These are phyloP conservation scores for Saitozyma sp. DNA, from an alignment of 768 basidiomycete species.

Conservation along the genomic window DNA sequence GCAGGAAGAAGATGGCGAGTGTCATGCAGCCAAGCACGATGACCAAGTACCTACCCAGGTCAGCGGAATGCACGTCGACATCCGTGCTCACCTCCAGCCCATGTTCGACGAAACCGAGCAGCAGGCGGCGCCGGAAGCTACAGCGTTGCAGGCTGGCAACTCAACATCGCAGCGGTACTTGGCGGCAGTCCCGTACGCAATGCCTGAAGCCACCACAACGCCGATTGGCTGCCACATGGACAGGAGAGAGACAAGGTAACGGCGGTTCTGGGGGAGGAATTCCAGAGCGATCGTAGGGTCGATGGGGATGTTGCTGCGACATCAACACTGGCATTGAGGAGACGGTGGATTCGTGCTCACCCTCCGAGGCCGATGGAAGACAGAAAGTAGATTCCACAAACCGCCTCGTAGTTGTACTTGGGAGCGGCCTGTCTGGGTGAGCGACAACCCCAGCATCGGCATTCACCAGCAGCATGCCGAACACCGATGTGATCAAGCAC, in stretches of 20 bases:
- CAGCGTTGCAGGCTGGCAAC: slow-evolving; percentile 33
- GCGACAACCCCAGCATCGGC: not conserved
- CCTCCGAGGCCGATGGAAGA: slow-evolving; percentile 50
- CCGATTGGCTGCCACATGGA: slow-evolving; percentile 57
- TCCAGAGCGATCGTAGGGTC: slow-evolving; percentile 52
- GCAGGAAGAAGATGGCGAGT: slow-evolving; percentile 60
- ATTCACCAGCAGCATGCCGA: slow-evolving; percentile 48
- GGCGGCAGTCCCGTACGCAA: slow-evolving; percentile 63
- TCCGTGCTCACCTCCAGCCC: slow-evolving; percentile 58
- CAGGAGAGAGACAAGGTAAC: slow-evolving; percentile 59
- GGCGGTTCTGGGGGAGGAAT: slow-evolving; percentile 41
- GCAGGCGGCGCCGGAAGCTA: slow-evolving; percentile 50
- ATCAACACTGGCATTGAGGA: too few relatives aligned
- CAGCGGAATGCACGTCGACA: too few relatives aligned
- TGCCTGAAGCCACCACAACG: slow-evolving; percentile 58
- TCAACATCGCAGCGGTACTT: slow-evolving; percentile 59
- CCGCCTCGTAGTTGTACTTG: slow-evolving; percentile 52
- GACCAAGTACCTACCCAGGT: slow-evolving; percentile 54
- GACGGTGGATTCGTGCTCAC: too few relatives aligned
- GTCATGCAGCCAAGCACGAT: slow-evolving; percentile 56
- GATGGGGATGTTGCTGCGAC: slow-evolving; percentile 53
- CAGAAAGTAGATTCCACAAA: slow-evolving; percentile 51
- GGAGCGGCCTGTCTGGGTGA: slow-evolving; percentile 41
- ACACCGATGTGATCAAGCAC: slow-evolving; percentile 52
- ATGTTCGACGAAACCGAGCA: slow-evolving; percentile 60